Evolutionary conservation across 805 yeast genomes (phyloP).

Genomic region (Cyberlindnera samutprakarnensis): DNA sequence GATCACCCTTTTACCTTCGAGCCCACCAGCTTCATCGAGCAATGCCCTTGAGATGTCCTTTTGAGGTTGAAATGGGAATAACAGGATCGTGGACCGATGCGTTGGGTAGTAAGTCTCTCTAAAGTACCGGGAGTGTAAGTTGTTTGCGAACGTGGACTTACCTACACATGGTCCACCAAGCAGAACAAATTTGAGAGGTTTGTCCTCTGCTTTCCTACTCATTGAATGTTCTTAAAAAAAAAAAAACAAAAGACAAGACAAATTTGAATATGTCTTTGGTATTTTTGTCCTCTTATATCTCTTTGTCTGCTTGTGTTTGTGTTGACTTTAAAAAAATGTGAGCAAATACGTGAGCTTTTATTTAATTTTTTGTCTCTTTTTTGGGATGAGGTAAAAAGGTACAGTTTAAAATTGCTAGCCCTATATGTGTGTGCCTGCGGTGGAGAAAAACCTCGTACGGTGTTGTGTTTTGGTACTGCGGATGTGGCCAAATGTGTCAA

Average conservation of each 20-base stretch:
- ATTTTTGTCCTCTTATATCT: too few relatives aligned
- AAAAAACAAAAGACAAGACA: background rate
- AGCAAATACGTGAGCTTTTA: too few relatives aligned
- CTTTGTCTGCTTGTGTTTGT: too few relatives aligned
- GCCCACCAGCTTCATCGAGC: slow-evolving; percentile 39
- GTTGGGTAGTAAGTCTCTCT: slow-evolving; percentile 76
- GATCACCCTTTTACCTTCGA: slow-evolving; percentile 29
- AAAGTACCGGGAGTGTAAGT: slow-evolving; percentile 39
- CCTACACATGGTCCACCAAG: slow-evolving; percentile 56
- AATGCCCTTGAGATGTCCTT: slow-evolving; percentile 31
- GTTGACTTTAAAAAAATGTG: too few relatives aligned
- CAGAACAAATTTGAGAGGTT: slow-evolving; percentile 51
- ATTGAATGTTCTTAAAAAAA: background rate
- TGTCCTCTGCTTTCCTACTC: slow-evolving; percentile 8
- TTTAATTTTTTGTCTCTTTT: too few relatives aligned
- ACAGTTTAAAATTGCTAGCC: too few relatives aligned
- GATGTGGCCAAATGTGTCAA: too few relatives aligned
- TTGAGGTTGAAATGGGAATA: slow-evolving; percentile 46
- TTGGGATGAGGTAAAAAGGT: too few relatives aligned
- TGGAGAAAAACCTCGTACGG: too few relatives aligned
- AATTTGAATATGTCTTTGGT: too few relatives aligned
- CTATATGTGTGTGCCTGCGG: too few relatives aligned
- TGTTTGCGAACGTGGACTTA: slow-evolving; percentile 49
- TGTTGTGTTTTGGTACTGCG: too few relatives aligned
- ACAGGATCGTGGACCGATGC: slow-evolving; percentile 46